Evolutionary conservation across 345 rosid genomes (phyloP).

Genomic region (Noccaea bulbosa): DNA sequence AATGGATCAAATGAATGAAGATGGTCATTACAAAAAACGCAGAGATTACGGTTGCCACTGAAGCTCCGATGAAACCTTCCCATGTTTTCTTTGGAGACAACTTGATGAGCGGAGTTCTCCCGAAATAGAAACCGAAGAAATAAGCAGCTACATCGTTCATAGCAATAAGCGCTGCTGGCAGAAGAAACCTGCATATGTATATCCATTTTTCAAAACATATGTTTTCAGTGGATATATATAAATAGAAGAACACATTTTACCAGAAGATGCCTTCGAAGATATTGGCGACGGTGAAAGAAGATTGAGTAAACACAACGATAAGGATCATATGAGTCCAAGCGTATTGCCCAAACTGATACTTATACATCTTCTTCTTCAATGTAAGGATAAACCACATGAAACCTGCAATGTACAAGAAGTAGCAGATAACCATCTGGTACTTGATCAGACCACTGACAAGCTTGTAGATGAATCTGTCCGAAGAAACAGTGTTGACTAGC

Average conservation of each 20-base stretch:
- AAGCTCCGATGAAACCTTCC: constrained; percentile 99
- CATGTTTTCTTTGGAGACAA: constrained; percentile 97
- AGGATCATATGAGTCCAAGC: constrained; percentile 99
- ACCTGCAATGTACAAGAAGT: constrained; percentile 87
- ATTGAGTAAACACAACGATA: constrained; percentile 89
- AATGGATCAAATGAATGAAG: constrained; percentile 15
- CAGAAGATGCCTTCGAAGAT: constrained; percentile 97
- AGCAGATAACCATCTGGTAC: constrained; percentile 90
- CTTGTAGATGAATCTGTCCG: constrained; percentile 72
- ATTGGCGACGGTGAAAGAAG: constrained; percentile 88
- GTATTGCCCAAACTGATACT: constrained; percentile 96
- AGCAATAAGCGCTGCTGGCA: constrained; percentile 89
- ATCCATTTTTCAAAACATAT: constrained; percentile 50
- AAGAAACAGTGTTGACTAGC: constrained; percentile 82
- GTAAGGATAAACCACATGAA: constrained; percentile 97
- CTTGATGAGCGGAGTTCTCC: constrained; percentile 88
- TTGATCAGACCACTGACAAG: constrained; percentile 83
- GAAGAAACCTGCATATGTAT: constrained; percentile 72
- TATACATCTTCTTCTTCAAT: constrained; percentile 92
- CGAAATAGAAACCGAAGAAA: constrained; percentile 90
- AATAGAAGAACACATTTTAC: constrained; percentile 43
- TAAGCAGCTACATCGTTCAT: constrained; percentile 90
- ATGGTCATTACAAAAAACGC: constrained; percentile 72
- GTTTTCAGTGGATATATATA: constrained; percentile 27
- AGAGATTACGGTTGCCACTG: constrained; percentile 75